Conservation (phyloP, 768 basidiomycete genomes). For the Pisolithus sp. region DNA sequence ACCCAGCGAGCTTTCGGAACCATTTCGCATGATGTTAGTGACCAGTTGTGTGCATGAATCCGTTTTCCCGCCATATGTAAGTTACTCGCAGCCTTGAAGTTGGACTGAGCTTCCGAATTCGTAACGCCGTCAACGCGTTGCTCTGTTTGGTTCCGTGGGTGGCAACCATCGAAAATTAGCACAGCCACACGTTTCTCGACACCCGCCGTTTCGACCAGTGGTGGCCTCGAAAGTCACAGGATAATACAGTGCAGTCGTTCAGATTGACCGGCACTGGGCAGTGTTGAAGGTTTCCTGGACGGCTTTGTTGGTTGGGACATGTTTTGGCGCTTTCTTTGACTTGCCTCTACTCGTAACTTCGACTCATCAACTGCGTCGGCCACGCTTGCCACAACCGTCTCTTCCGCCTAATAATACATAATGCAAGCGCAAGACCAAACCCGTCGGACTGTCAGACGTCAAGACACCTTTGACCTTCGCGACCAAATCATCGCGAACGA, state of each 20-base stretch:
- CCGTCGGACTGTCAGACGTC: conserved; percentile 25
- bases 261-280: neutral
- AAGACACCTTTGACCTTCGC: conserved; percentile 70
- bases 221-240: neutral
- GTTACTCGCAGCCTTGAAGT: too few relatives aligned
- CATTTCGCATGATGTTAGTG: too few relatives aligned
- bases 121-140: too few relatives aligned
- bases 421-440: conserved; percentile 27
- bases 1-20: too few relatives aligned
- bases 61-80: too few relatives aligned
- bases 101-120: too few relatives aligned
- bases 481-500: conserved; percentile 54
- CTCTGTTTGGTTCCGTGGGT: neutral
- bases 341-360: neutral
- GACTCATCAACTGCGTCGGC: neutral
- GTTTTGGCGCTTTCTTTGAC: neutral
- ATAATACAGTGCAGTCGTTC: neutral
- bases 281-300: neutral
- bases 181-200: neutral
- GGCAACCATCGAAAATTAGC: neutral
- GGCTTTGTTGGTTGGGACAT: neutral
- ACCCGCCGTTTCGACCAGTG: neutral
- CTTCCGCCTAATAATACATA: neutral
- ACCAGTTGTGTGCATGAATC: too few relatives aligned
- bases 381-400: neutral